Conservation (phyloP, 176 grass and related monocot species). For the Musa itinerans region DNA sequence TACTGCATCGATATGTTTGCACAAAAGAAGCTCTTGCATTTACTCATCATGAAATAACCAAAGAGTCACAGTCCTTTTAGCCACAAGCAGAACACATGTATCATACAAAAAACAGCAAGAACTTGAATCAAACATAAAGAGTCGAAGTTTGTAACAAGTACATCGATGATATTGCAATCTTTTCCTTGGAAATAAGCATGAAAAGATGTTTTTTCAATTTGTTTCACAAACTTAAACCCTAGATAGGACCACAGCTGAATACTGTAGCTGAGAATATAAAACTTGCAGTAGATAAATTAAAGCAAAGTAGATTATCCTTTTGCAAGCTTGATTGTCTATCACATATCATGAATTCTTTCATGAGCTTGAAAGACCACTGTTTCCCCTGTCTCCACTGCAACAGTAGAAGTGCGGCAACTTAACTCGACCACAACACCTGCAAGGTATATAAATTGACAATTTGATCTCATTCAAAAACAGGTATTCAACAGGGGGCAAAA, state of each 20-base stretch:
- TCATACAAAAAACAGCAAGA: too few species aligned
- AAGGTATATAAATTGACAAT: conserved; percentile 4
- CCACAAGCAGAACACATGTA: too few species aligned
- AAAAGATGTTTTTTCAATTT: neutral
- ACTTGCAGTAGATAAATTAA: neutral
- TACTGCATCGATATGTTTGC: too few species aligned
- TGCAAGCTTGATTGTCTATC: neutral
- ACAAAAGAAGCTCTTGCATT: too few species aligned
- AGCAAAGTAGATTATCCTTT: neutral
- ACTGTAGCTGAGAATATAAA: neutral
- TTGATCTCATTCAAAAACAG: conserved; percentile 1
- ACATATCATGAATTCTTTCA: neutral
- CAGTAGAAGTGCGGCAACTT: conserved; percentile 92
- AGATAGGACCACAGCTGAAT: neutral
- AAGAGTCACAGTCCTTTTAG: too few species aligned
- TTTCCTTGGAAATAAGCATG: neutral
- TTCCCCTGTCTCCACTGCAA: conserved; percentile 75
- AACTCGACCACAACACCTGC: conserved; percentile 84
- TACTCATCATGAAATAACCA: too few species aligned
- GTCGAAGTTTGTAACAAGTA: too few species aligned
- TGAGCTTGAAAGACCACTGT: conserved; percentile 17
- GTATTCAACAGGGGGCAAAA: neutral
- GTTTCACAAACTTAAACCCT: neutral
- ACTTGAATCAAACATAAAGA: too few species aligned
- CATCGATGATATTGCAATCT: neutral